Base-by-base conservation (phyloP, 1,284 basidiomycete genomes). In the Somion occarium region DNA sequence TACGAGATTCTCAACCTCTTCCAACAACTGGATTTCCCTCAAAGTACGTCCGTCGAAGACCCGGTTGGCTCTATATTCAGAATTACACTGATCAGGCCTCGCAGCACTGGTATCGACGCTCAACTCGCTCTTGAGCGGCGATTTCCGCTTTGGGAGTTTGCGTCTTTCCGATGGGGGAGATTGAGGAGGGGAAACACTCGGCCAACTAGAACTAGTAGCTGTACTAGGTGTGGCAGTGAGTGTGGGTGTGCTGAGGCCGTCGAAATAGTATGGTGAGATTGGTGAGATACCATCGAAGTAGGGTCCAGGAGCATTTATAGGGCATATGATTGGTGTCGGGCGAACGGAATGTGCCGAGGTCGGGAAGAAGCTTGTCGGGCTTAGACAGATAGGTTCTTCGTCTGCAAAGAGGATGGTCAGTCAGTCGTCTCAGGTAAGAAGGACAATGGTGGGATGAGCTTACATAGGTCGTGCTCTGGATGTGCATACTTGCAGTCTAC, bases 401-500 rank as follows among this genome's bases (percentile, higher is more conserved):
- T 23, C 39, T 9, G 22, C 19, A 22, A 44, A 7, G n/a, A 44
- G n/a, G n/a, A 19, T 25, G 43, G 15, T 7, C 7, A 7, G 30
- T 34, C 18, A 43, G 3, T 18, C 25, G 24, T n/a, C n/a, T 41
- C 15, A 12, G 24, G 44, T 26, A 41, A 37, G 18, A 38, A 11
- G 13, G 38, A 24, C 2, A 34, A n/a, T 11, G 26, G 7, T 22
- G 3, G 7, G 23, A 20, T 15, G 5, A 39, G 50, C 60, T 12
- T 44, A 55, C 60, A 52, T 18, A 60, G 59, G 22, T 41, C 39
- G 9, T 41, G 39, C 39, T 66, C 65, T 3, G 71, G 66, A 50
- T 77, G 74, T 19, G 65, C 63, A 38, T 65, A 63, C 51, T 57
- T 65, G 55, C 75, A 75, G 51, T 76, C 68, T 18, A 60, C 56